Base-by-base conservation (phyloP, 2,329 filamentous ascomycete species). In the Sclerotiophoma versabilis region DNA sequence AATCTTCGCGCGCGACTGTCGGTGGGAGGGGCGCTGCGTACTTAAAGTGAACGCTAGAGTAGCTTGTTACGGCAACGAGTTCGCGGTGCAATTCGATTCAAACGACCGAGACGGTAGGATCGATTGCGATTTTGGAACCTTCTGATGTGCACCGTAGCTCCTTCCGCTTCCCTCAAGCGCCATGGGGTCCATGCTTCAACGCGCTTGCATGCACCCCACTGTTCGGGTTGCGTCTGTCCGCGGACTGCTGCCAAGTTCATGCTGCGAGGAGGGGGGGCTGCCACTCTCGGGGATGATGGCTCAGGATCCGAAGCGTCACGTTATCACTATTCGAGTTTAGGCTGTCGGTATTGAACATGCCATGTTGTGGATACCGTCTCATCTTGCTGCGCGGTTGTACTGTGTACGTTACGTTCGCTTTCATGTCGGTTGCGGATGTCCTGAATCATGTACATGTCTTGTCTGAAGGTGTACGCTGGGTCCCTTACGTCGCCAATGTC, bases 121-220 rank as follows among this genome's bases (percentile, higher is more conserved):
- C 49, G 34, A 39, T 42, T 29, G 37, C 30, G 27, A 41, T 34
- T 38, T 26, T n/a, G 17, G 41, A 33, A 12, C 38, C n/a, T 39
- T 19, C 38, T 45, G 41, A 51, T 51, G 49, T 44, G 49, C 49
- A 43, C 23, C 43, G 30, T 36, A n/a, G 50, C 30, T 54, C 43
- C 50, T 54, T 48, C 38, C 44, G 37, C 44, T 38, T 54, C 50
- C 36, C 30, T 42, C 49, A 38, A 20, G 41, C 49, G 41, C 49
- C 27, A 33, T 32, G 8, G 22, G 23, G 49, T 32, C 27, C 41
- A 19, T 44, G 26, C 43, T 36, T 29, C 29, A 37, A 27, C 43
- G 50, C 43, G 43, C 50, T 48, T 54, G 44, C 44, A 44, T 54
- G 43, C 44, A 38, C 44, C 25, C 50, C 50, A 48, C 50, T 43